These are phyloP conservation scores for Aspergillus sclerotiicarbonarius DNA, from an alignment of 495 filamentous ascomycete species.

Conservation along the genomic window DNA sequence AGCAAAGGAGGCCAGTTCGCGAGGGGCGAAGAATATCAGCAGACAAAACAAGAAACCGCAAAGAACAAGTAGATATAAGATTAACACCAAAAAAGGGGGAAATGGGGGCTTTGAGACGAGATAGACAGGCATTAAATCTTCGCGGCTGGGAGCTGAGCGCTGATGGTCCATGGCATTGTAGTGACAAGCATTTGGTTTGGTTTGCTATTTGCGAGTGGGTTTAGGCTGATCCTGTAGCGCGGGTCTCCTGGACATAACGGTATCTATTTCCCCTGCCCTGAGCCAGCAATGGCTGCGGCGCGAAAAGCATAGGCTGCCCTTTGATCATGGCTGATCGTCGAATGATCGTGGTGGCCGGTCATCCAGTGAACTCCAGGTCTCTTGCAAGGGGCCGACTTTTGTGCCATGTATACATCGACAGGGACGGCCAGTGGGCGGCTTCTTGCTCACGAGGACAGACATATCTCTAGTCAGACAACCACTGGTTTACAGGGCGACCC, in stretches of 20 bases:
- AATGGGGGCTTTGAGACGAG: neutral
- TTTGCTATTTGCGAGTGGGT: neutral
- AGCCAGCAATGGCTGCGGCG: neutral
- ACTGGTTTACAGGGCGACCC: conserved; percentile 40
- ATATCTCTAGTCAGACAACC: conserved; percentile 26
- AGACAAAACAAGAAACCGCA: neutral
- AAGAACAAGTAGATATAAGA: neutral
- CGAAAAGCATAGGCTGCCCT: neutral
- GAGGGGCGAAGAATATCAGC: neutral
- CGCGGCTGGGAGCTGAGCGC: conserved; percentile 6
- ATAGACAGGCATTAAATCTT: neutral
- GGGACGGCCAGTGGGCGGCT: conserved; percentile 2
- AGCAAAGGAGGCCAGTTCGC: conserved; percentile 10
- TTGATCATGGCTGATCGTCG: neutral
- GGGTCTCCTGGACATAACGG: neutral
- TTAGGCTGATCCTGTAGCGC: neutral
- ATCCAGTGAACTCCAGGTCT: neutral
- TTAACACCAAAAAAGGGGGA: neutral
- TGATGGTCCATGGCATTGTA: conserved; percentile 10
- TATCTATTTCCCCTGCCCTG: neutral
- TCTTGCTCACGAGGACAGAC: conserved; percentile 1
- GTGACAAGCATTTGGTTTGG: neutral
- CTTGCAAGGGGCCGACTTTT: neutral
- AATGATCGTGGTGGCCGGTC: neutral
- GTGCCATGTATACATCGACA: conserved; percentile 18